These are phyloP conservation scores for Phytophthora pisi DNA, from an alignment of 352 stramenopile genomes.

Conservation along the genomic window DNA sequence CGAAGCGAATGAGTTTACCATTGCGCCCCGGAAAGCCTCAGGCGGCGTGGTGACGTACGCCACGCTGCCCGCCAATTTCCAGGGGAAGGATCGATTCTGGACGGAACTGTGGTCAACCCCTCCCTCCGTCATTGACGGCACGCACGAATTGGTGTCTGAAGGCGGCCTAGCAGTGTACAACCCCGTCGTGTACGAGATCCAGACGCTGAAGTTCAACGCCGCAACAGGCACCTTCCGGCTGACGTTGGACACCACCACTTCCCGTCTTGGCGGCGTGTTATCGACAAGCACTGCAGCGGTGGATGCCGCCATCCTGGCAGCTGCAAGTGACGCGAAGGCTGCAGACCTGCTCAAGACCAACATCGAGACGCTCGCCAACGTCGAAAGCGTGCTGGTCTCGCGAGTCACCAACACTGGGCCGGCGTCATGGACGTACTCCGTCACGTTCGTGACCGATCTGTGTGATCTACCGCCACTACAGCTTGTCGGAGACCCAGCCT, in stretches of 20 bases:
- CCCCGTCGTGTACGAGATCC: conserved; percentile 89
- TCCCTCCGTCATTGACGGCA: conserved; percentile 83
- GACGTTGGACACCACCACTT: conserved; percentile 76
- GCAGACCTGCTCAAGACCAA: conserved; percentile 81
- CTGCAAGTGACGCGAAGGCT: conserved; percentile 52
- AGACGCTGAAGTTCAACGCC: conserved; percentile 82
- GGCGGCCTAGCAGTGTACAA: conserved; percentile 93
- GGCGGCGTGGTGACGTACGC: conserved; percentile 91
- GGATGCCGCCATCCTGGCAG: conserved; percentile 47
- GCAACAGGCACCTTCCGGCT: conserved; percentile 66
- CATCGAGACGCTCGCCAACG: conserved; percentile 80
- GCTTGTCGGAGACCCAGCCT: conserved; percentile 52
- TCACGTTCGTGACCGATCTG: conserved; percentile 90
- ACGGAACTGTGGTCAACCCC: conserved; percentile 93
- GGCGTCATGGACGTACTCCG: conserved; percentile 65
- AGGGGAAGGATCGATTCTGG: conserved; percentile 94
- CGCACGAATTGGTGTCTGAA: conserved; percentile 91
- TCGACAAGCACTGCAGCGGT: conserved; percentile 52
- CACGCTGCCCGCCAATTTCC: conserved; percentile 75
- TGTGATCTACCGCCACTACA: conserved; percentile 81
- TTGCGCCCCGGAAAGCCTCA: conserved; percentile 94
- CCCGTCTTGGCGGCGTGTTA: conserved; percentile 49
- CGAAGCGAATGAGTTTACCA: conserved; percentile 94
- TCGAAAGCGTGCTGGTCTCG: conserved; percentile 85
- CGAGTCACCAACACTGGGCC: conserved; percentile 39